Evolutionary conservation across 345 rosid species (phyloP), one percentile per base, ranked within the genome.

Genomic region (Dipteronia dyeriana): DNA sequence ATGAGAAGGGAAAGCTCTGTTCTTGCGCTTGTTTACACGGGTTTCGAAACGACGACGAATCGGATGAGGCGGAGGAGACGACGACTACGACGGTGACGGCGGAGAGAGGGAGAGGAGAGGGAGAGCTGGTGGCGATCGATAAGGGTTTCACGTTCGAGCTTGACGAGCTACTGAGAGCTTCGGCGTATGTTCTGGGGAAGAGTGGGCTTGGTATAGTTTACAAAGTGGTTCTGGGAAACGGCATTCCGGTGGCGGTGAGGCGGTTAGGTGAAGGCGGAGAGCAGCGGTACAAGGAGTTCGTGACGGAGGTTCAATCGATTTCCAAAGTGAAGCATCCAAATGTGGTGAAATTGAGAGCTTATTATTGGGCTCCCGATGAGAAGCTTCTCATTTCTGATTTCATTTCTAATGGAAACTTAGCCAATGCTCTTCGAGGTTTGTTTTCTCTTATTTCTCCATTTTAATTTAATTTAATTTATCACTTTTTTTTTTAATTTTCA

Each of bases 311-410:
- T 19, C 97, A 89, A 79, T 94, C 99, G 0, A 92, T 96, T 70
- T 97, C 97, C 70, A 88, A 87, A 60, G 94, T 94, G 56, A 96
- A 94, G 75, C 99, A 96, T 86, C 99, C 99, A 5, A 96, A 94
- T 82, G 86, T 96, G 5, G 99, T 96, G 76, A 90, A 84, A 79
- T 73, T 96, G 57, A 87, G 99, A 79, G 99, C 99, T 75, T 96
- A 96, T 77, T 96, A 96, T 76, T 96, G 99, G 99, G 98, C 99
- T 59, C 85, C 97, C 10, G 98, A 96, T 75, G 99, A 96, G 83
- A 96, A 96, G 85, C 97, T 96, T 19, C 89, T 96, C 57, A 94
- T 96, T 53, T 90, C 93, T 77, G 98, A 96, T 76, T 96, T 91
- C 56, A 87, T 96, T 81, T 88, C 94, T 72, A 92, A 94, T 80